Conservation (phyloP, 148 eudicot species). For the Vaccinium myrtillus region DNA sequence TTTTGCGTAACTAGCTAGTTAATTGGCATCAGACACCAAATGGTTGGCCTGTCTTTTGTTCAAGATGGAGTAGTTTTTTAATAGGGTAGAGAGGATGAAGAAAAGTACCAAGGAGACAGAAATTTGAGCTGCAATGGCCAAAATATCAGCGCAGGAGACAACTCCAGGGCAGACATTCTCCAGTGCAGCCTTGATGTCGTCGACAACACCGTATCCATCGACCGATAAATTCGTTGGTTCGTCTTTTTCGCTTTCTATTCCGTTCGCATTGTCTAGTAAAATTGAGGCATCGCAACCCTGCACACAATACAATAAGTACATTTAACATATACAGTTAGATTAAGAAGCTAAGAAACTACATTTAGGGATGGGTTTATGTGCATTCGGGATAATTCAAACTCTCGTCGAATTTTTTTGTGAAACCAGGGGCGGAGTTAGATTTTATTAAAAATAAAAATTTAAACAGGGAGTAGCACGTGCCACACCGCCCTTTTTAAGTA, state of each 20-base stretch:
- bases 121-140: conserved; percentile 23
- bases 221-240: conserved; percentile 18
- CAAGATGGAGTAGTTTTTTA: not conserved
- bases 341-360: not conserved
- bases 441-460: too few species aligned
- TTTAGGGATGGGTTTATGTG: not conserved
- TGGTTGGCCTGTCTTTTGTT: too few species aligned
- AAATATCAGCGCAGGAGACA: conserved; percentile 43
- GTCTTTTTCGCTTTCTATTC: conserved; percentile 32
- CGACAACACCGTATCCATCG: conserved; percentile 34
- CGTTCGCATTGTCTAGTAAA: conserved; percentile 24
- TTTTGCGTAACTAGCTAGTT: too few species aligned
- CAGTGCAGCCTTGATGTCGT: conserved; percentile 34
- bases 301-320: not conserved
- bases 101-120: conserved; percentile 15
- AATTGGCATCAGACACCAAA: too few species aligned
- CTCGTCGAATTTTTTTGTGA: too few species aligned
- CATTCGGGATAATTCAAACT: too few species aligned
- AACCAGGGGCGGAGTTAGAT: too few species aligned
- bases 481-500: too few species aligned
- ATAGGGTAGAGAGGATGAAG: not conserved
- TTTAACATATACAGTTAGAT: not conserved
- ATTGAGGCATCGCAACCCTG: conserved; percentile 47
- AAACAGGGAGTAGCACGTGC: too few species aligned
- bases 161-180: conserved; percentile 37